Conservation (phyloP, 768 basidiomycete species). For the Chlorophyllum brunneum region DNA sequence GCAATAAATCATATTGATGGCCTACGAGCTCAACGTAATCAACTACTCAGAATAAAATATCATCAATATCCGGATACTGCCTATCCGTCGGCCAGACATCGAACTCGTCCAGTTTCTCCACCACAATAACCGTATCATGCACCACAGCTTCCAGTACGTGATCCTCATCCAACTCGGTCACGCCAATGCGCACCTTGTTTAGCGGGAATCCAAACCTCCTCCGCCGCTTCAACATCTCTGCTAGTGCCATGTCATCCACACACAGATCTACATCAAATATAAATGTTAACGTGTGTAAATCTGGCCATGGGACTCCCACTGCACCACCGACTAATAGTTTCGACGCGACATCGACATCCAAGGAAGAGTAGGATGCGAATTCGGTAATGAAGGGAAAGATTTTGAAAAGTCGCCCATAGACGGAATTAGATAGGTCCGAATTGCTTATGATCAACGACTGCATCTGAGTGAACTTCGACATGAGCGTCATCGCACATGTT, state of each 20-base stretch:
- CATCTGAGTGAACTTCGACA: slow-evolving; percentile 29
- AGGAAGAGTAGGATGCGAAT: slow-evolving; percentile 22
- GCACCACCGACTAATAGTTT: neutral
- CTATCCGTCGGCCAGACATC: slow-evolving; percentile 29
- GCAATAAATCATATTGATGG: neutral
- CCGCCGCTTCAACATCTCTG: slow-evolving; percentile 23
- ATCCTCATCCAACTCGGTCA: slow-evolving; percentile 17
- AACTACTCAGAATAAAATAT: slow-evolving; percentile 22
- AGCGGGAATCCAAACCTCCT: slow-evolving; percentile 24
- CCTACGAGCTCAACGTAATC: neutral
- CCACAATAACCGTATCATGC: slow-evolving; percentile 13
- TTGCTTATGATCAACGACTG: slow-evolving; percentile 35
- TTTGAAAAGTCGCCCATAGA: slow-evolving; percentile 26
- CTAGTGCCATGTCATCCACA: slow-evolving; percentile 23
- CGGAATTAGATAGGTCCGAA: slow-evolving; percentile 33
- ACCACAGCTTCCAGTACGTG: neutral
- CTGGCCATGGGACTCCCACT: slow-evolving; percentile 29
- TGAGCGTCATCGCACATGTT: neutral
- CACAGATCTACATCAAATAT: slow-evolving; percentile 23
- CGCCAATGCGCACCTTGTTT: slow-evolving; percentile 25
- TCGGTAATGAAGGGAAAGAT: slow-evolving; percentile 30
- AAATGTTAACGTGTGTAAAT: slow-evolving; percentile 28
- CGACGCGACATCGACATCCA: neutral
- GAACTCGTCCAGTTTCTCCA: slow-evolving; percentile 21
- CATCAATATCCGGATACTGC: slow-evolving; percentile 27